Evolutionary conservation across 768 basidiomycete species (phyloP).

Genomic region (Favolaschia claudopus): DNA sequence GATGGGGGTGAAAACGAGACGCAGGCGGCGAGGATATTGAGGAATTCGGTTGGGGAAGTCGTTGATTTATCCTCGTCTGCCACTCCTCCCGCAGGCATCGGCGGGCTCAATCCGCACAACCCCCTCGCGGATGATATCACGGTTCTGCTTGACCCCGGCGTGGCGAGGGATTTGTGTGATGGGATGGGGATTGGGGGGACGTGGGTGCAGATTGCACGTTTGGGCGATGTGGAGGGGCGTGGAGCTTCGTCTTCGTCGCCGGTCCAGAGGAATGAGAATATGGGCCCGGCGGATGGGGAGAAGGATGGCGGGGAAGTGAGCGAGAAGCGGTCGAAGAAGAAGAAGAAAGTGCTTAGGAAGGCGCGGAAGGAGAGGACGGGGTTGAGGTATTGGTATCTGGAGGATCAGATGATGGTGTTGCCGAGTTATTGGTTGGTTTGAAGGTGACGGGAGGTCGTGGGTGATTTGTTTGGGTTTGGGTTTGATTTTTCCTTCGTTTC

Average conservation of each 20-base stretch:
- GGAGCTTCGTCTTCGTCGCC: too few relatives aligned
- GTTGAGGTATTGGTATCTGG: constrained; percentile 52
- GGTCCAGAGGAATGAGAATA: too few relatives aligned
- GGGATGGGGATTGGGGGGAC: constrained; percentile 71
- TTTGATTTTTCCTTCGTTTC: too few relatives aligned
- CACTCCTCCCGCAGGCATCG: background rate
- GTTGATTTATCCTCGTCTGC: background rate
- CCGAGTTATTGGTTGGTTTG: constrained; percentile 47
- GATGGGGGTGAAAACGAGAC: too few relatives aligned
- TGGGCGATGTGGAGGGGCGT: constrained; percentile 30
- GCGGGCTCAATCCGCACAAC: constrained; percentile 48
- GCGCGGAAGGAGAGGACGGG: constrained; percentile 33
- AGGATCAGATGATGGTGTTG: constrained; percentile 45
- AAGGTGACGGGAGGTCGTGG: too few relatives aligned
- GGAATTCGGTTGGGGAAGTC: too few relatives aligned
- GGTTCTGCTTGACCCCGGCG: constrained; percentile 58
- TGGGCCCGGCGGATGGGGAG: too few relatives aligned
- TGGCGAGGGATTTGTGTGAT: constrained; percentile 48
- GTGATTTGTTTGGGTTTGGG: too few relatives aligned
- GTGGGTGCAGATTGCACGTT: constrained; percentile 72
- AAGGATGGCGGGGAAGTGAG: constrained; percentile 36
- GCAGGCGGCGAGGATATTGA: background rate
- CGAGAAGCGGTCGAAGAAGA: constrained; percentile 34
- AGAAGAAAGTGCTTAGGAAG: constrained; percentile 47
- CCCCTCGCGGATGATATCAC: constrained; percentile 65